Conservation (phyloP, 2,329 filamentous ascomycete genomes). For the Ceratocystis alfenasii region DNA sequence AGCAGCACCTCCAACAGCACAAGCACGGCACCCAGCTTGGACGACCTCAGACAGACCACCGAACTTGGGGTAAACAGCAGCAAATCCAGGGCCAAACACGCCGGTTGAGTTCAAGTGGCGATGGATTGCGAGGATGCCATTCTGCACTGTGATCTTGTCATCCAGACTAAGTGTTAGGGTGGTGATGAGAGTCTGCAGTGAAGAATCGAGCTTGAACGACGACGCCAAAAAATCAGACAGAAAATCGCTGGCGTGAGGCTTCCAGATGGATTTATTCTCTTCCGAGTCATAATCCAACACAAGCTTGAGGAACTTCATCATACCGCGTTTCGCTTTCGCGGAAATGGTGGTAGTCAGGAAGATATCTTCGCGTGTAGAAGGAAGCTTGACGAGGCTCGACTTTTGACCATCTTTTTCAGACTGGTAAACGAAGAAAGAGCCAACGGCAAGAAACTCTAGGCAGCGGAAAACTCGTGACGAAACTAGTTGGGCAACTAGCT, state of each 20-base stretch:
- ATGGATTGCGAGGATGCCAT: constrained; percentile 61
- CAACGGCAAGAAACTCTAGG: constrained; percentile 85
- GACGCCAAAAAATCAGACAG: constrained; percentile 48
- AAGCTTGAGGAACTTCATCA: constrained; percentile 93
- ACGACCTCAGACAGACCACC: constrained; percentile 78
- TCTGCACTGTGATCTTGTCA: constrained; percentile 47
- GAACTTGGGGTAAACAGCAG: constrained; percentile 84
- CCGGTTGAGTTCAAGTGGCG: constrained; percentile 79
- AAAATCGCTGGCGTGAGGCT: constrained; percentile 40
- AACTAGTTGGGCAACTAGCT: constrained; percentile 67
- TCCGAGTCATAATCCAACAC: constrained; percentile 59
- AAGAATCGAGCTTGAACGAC: constrained; percentile 55
- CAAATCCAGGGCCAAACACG: constrained; percentile 77
- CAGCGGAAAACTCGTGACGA: constrained; percentile 79
- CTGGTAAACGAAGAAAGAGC: constrained; percentile 75
- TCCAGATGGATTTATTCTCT: constrained; percentile 45
- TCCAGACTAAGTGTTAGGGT: constrained; percentile 65
- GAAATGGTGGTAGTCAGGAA: constrained; percentile 68
- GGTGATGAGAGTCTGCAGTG: constrained; percentile 49
- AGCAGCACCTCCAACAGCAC: constrained; percentile 78
- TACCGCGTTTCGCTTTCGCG: constrained; percentile 64
- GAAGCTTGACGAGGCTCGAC: constrained; percentile 53
- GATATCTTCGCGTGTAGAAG: constrained; percentile 82
- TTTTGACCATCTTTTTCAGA: constrained; percentile 27
- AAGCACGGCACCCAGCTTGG: constrained; percentile 81